phyloP scores from a whole-genome alignment of 2,329 filamentous ascomycete species.

The Apiospora arundinis region DNA sequence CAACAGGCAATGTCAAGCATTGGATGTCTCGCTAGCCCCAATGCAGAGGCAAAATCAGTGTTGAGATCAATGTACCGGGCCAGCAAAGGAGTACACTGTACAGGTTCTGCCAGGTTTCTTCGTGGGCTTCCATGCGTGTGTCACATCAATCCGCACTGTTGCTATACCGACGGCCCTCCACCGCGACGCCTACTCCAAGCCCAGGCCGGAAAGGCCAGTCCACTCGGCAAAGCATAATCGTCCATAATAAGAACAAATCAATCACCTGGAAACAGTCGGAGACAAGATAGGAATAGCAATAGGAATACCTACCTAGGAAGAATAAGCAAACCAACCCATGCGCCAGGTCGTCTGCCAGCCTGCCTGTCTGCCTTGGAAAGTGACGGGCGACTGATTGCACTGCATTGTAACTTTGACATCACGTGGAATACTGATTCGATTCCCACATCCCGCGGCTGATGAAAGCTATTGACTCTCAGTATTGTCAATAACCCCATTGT shows the following conservation, averaged over 20 bases:
- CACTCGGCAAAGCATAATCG: slow-evolving; percentile 22
- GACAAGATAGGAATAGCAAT: slow-evolving; percentile 18
- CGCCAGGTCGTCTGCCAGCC: neutral
- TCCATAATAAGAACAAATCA: neutral
- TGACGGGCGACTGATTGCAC: slow-evolving; percentile 3
- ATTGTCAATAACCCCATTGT: slow-evolving; percentile 15
- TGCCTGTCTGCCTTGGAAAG: slow-evolving; percentile 4
- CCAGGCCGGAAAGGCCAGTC: slow-evolving; percentile 15
- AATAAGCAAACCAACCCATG: slow-evolving; percentile 14
- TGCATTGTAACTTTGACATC: slow-evolving; percentile 23
- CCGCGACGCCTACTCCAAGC: slow-evolving; percentile 13
- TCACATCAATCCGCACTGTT: slow-evolving; percentile 22
- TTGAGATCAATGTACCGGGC: slow-evolving; percentile 21
- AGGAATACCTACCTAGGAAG: neutral
- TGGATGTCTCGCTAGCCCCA: slow-evolving; percentile 35
- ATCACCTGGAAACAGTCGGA: slow-evolving; percentile 7
- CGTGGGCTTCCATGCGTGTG: neutral
- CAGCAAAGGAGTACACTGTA: slow-evolving; percentile 21
- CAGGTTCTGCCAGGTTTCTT: slow-evolving; percentile 21
- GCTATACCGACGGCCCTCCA: slow-evolving; percentile 13
- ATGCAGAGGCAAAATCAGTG: slow-evolving; percentile 22
- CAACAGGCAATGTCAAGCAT: slow-evolving; percentile 30
- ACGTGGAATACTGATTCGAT: slow-evolving; percentile 22
- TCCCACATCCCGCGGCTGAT: neutral
- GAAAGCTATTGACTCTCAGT: neutral